Base-by-base conservation (phyloP, 192 early-diverging fungal genomes). In the Podila verticillata region DNA sequence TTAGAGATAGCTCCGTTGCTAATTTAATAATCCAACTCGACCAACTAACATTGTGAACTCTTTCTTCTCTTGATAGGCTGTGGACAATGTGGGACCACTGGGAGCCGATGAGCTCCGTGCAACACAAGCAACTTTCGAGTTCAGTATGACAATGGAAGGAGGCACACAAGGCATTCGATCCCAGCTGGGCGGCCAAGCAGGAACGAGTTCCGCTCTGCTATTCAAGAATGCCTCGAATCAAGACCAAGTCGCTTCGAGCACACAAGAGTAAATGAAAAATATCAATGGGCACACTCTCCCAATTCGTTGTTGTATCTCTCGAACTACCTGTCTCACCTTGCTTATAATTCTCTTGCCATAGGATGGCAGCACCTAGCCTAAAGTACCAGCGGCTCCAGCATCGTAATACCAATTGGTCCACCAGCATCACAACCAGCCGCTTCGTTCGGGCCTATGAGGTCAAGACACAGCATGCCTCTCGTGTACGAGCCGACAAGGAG, bases 141-240 rank as follows among this genome's bases (percentile, higher is more conserved):
- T 87, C 31, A 85, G 79, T 59, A 79, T 80, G 63, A 87, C 86
- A 4, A 57, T 82, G 51, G 66, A 75, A 8, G 84, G 81, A 26
- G 83, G 77, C 13, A 63, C 77, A 2, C 61, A 64, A 4, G 77
- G 70, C 13, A 80, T 80, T 54, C 61, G 77, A 31, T 51, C 65
- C 0, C 77, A 80, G 26, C 48, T 80, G 10, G 77, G 77, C 5
- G 77, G 77, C 35, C 28, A 61, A 20, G 30, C 56, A 12, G 62
- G 49, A 20, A 59, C 69, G 28, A 65, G 65, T 13, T 80, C 77
- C 17, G 66, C 77, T 17, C 28, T 80, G 19, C 7, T 80, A 4
- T 80, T 80, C 48, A 80, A 49, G 28, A 80, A 54, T 31, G 29
- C 35, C 8, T 19, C 63, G 13, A 61, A 2, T 1, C 64, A 57